These are phyloP conservation scores for Trametes elegans DNA, from an alignment of 768 basidiomycete species.

Conservation along the genomic window DNA sequence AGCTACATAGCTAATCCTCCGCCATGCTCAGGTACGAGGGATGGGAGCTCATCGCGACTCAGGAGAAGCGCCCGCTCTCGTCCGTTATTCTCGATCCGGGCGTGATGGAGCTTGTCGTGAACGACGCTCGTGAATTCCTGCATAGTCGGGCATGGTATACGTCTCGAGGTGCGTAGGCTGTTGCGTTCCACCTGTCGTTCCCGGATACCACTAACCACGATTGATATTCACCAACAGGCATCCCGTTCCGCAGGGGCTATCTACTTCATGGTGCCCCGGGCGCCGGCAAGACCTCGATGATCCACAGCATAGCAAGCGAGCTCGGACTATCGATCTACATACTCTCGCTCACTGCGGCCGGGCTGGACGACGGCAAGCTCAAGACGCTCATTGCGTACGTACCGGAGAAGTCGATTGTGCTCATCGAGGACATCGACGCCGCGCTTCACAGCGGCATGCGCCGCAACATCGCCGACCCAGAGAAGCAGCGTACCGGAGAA, in stretches of 20 bases:
- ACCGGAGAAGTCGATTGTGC: conserved; percentile 68
- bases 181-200: not conserved
- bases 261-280: conserved; percentile 77
- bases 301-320: conserved; percentile 76
- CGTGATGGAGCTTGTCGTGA: conserved; percentile 58
- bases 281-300: conserved; percentile 77
- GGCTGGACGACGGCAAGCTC: conserved; percentile 62
- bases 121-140: conserved; percentile 72
- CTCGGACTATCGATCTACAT: conserved; percentile 73
- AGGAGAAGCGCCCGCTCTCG: conserved; percentile 61
- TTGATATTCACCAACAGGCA: conserved; percentile 33
- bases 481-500: not conserved
- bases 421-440: conserved; percentile 86
- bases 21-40: conserved; percentile 24
- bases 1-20: not conserved
- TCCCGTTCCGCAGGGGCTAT: conserved; percentile 80
- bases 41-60: conserved; percentile 56
- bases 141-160: conserved; percentile 69
- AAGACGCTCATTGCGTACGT: conserved; percentile 57
- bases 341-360: conserved; percentile 59
- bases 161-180: conserved; percentile 47
- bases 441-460: conserved; percentile 52
- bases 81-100: conserved; percentile 75
- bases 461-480: conserved; percentile 14
- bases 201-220: not conserved